phyloP scores from a whole-genome alignment of 1,139 yeast species.

The Yamadazyma dendronema region DNA sequence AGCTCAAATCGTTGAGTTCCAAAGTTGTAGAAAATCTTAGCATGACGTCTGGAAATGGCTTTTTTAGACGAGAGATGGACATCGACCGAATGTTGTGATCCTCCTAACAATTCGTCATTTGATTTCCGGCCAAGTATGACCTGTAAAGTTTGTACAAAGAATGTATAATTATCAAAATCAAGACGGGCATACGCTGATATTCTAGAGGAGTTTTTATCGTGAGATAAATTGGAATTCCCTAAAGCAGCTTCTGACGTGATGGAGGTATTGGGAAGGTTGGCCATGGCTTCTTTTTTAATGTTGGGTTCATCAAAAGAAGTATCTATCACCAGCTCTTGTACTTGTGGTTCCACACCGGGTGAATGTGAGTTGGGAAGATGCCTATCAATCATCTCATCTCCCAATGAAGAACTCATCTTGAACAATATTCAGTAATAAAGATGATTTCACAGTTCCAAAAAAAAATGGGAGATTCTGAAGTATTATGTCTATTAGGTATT shows the following conservation, averaged over 20 bases:
- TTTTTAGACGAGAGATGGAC: constrained; percentile 89
- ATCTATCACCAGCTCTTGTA: too few species aligned
- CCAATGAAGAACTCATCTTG: constrained; percentile 14
- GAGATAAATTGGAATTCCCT: constrained; percentile 15
- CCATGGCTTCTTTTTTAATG: too few species aligned
- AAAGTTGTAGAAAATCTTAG: constrained; percentile 91
- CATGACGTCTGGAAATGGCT: constrained; percentile 90
- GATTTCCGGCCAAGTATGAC: constrained; percentile 88
- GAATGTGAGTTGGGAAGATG: too few species aligned
- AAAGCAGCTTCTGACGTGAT: constrained; percentile 24
- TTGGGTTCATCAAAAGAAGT: too few species aligned
- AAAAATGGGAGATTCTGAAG: too few species aligned
- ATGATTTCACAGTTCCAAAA: too few species aligned
- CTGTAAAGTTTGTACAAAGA: constrained; percentile 93
- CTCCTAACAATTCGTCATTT: constrained; percentile 58
- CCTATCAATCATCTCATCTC: constrained; percentile 18
- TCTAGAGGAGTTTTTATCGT: constrained; percentile 37
- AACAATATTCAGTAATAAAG: background rate
- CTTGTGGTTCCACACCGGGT: too few species aligned
- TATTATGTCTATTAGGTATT: too few species aligned
- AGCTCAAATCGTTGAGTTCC: constrained; percentile 92
- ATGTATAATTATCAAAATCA: constrained; percentile 89
- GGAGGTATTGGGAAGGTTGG: constrained; percentile 5
- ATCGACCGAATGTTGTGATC: constrained; percentile 65
- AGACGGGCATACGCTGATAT: constrained; percentile 93